Base-by-base conservation (phyloP, 2,329 filamentous ascomycete genomes). In the Davidsoniella neocaledoniae region DNA sequence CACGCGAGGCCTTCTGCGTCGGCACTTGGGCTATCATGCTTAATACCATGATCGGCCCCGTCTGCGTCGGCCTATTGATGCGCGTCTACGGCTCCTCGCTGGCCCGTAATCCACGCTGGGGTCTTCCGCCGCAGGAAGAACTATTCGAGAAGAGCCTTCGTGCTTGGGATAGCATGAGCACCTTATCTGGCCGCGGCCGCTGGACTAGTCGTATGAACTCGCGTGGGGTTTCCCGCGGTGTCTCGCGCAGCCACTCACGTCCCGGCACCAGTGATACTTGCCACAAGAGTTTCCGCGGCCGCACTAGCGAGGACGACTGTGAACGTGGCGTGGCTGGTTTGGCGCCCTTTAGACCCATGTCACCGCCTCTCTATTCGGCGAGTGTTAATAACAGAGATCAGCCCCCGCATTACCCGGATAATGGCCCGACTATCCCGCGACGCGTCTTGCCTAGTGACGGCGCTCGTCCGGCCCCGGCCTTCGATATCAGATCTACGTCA, bases 21-120 rank as follows among this genome's bases (percentile, higher is more conserved):
- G 68, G 71, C 1, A 72, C 71, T 0, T 76, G 72, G 73, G 73
- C 71, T 2, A 74, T 77, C 10, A 64, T 75, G 1, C 59, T 77
- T 1, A 76, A 72, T 56, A 77, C 73, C 1, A 61, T 76, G n/a
- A 54, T 73, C 10, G 73, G 73, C 0, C 73, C 73, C 1, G 57
- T 77, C 0, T 61, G 61, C n/a, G 68, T 76, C 10, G 73, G 73
- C 0, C 51, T 71, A 0, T 61, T 72, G 4, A 68, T 74, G 51
- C 51, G 39, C 12, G 23, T 38, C 43, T 43, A 43, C 21, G 38
- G 47, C 29, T 14, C 23, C 25, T 23, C 42, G 25, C 17, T 51
- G 7, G 36, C 50, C 33, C 9, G 48, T 21, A 37, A 53, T 21
- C 51, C 51, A 6, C 43, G 33, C 16, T 53, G 51, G 51, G 51